These are phyloP conservation scores for Alternaria novae-zelandiae DNA, from an alignment of 2,329 filamentous ascomycete genomes.

Conservation along the genomic window DNA sequence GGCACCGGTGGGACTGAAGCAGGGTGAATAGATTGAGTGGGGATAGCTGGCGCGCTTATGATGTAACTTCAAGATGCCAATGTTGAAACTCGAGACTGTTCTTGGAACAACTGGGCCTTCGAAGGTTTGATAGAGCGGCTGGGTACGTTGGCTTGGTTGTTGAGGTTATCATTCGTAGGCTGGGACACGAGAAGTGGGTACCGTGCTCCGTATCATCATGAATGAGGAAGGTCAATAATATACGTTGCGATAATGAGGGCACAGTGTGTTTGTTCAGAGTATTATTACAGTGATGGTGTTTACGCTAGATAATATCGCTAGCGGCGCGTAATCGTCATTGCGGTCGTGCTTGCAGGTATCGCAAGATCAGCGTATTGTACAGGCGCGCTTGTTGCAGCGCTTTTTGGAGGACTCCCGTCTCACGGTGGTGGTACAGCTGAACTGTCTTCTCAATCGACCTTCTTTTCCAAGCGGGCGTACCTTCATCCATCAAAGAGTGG, in stretches of 20 bases:
- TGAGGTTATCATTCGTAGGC: conserved; percentile 5
- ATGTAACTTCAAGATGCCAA: neutral
- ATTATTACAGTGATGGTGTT: conserved; percentile 17
- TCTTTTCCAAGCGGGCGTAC: neutral
- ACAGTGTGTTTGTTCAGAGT: conserved; percentile 15
- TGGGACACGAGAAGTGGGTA: conserved; percentile 15
- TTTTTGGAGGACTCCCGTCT: neutral
- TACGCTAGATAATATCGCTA: conserved; percentile 23
- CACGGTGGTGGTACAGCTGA: neutral
- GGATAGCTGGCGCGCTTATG: neutral
- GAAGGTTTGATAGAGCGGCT: neutral
- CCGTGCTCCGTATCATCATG: conserved; percentile 8
- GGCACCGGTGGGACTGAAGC: conserved; percentile 5
- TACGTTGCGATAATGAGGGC: conserved; percentile 11
- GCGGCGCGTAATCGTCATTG: conserved; percentile 22
- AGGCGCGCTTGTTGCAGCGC: conserved; percentile 17
- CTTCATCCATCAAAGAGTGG: neutral
- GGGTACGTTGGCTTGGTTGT: neutral
- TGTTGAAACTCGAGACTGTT: neutral
- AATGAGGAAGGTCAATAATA: conserved; percentile 26
- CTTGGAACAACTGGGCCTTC: neutral
- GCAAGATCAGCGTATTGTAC: conserved; percentile 29
- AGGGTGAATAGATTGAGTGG: conserved; percentile 9
- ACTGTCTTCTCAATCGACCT: neutral
- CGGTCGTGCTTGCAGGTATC: conserved; percentile 23